Conservation (phyloP, 345 rosid genomes). For the Salix caprea region DNA sequence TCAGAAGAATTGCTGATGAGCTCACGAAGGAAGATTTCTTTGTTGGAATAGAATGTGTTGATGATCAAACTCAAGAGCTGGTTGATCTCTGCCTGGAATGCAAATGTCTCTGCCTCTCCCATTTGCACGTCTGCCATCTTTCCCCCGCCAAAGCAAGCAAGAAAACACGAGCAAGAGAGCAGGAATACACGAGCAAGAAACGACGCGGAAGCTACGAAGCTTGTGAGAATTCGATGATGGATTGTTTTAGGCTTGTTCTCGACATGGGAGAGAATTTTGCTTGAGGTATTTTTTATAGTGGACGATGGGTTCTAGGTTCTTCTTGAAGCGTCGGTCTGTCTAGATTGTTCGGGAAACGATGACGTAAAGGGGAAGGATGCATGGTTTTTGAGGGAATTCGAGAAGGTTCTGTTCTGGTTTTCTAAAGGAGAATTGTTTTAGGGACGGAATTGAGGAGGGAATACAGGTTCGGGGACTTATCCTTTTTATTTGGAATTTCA, state of each 20-base stretch:
- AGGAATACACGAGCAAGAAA: too few species aligned
- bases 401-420: constrained; percentile 20
- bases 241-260: too few species aligned
- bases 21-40: constrained; percentile 79
- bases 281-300: constrained; percentile 14
- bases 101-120: constrained; percentile 85
- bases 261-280: too few species aligned
- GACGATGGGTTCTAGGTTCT: constrained; percentile 39
- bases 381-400: not conserved
- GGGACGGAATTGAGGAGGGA: too few species aligned
- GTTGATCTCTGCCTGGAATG: constrained; percentile 91
- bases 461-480: too few species aligned
- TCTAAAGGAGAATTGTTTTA: not conserved
- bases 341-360: constrained; percentile 51
- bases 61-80: constrained; percentile 80
- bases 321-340: constrained; percentile 25
- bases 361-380: constrained; percentile 14
- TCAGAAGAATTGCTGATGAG: constrained; percentile 66
- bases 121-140: constrained; percentile 66
- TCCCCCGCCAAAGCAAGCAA: not conserved
- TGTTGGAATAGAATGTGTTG: constrained; percentile 92
- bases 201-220: too few species aligned
- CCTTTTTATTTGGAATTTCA: too few species aligned
- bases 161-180: too few species aligned
- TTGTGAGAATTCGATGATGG: too few species aligned